phyloP scores from a whole-genome alignment of 2,329 filamentous ascomycete species.

The Gaeumannomyces sp. region DNA sequence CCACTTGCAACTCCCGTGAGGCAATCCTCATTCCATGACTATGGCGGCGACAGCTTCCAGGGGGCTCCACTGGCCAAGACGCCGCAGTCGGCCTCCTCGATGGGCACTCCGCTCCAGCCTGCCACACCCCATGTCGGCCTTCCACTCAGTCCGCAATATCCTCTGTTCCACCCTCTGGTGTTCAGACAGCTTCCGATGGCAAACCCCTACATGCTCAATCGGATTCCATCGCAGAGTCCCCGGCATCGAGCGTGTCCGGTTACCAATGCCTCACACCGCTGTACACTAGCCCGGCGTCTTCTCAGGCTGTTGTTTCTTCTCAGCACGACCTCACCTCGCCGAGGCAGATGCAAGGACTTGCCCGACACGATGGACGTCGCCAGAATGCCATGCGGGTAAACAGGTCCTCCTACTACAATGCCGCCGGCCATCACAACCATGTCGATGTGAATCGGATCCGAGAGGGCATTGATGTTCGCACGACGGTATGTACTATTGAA shows the following conservation, averaged over 20 bases:
- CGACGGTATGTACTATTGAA: conserved; percentile 51
- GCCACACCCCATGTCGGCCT: conserved; percentile 19
- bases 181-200: conserved; percentile 5
- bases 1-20: conserved; percentile 13
- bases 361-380: conserved; percentile 36
- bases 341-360: conserved; percentile 27
- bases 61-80: conserved; percentile 11
- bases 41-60: conserved; percentile 8
- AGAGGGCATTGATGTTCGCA: conserved; percentile 65
- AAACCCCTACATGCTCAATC: conserved; percentile 4
- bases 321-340: conserved; percentile 35
- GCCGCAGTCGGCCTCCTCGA: conserved; percentile 14
- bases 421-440: conserved; percentile 51
- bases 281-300: conserved; percentile 4
- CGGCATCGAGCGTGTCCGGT: not conserved
- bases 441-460: conserved; percentile 56
- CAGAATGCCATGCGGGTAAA: conserved; percentile 42
- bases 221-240: conserved; percentile 6
- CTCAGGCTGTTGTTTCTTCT: conserved; percentile 16
- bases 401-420: conserved; percentile 40
- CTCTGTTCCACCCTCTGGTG: conserved; percentile 7
- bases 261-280: conserved; percentile 5
- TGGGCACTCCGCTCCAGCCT: conserved; percentile 21
- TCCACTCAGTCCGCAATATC: conserved; percentile 15
- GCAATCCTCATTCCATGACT: conserved; percentile 6